These are phyloP conservation scores for Rutstroemia sp. DNA, from an alignment of 2,329 filamentous ascomycete genomes.

Conservation along the genomic window DNA sequence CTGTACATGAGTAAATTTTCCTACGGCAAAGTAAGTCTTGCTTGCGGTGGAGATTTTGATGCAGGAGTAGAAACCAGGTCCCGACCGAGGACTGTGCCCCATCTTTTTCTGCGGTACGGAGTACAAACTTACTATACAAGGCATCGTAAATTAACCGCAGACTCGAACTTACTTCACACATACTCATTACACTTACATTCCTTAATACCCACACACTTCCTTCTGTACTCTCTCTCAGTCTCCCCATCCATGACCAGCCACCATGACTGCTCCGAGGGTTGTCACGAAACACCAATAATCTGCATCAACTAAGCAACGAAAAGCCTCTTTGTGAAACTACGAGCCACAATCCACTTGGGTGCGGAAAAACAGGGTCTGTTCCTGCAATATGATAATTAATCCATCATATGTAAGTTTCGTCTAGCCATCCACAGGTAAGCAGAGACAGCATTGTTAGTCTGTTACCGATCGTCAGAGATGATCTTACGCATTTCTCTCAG, in stretches of 20 bases:
- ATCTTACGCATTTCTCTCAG: neutral
- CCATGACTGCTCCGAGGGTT: neutral
- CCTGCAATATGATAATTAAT: constrained; percentile 1
- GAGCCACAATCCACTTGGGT: constrained; percentile 2
- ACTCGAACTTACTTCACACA: too few species aligned
- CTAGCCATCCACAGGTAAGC: neutral
- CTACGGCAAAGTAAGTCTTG: too few species aligned
- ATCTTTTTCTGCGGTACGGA: too few species aligned
- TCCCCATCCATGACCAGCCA: constrained; percentile 1
- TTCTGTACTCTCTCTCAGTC: neutral
- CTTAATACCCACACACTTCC: neutral
- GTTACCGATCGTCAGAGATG: constrained; percentile 3
- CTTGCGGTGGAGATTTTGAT: too few species aligned
- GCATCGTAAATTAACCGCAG: too few species aligned
- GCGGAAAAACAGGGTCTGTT: neutral
- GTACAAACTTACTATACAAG: too few species aligned
- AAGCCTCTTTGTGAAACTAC: constrained; percentile 4
- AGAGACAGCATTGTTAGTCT: neutral
- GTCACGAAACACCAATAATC: constrained; percentile 5
- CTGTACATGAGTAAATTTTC: too few species aligned
- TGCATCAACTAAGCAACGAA: neutral
- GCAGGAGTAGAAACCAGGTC: too few species aligned
- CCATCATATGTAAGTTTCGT: constrained; percentile 2
- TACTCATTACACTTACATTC: neutral
- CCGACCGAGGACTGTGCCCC: too few species aligned